Evolutionary conservation across 2,329 filamentous ascomycete genomes (phyloP).

Genomic region (Claviceps maximensis): DNA sequence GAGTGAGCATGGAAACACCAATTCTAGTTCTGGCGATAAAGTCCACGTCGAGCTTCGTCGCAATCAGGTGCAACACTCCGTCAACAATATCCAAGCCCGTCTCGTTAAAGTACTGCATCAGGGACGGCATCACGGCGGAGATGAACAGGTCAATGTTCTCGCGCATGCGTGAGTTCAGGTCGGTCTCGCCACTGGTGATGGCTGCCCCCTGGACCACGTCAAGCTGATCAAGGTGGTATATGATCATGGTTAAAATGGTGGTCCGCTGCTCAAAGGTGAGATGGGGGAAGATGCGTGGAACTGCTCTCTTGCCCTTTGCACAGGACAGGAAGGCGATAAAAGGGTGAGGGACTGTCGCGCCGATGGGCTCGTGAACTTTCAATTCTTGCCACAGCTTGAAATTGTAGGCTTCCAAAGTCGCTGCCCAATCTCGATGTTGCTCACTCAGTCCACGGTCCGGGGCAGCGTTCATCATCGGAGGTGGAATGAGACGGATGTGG

Average conservation of each 20-base stretch:
- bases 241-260: slow-evolving; percentile 89
- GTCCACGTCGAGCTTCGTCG: slow-evolving; percentile 72
- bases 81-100: slow-evolving; percentile 84
- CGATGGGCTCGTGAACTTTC: slow-evolving; percentile 88
- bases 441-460: slow-evolving; percentile 54
- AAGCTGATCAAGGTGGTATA: slow-evolving; percentile 82
- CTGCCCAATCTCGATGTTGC: slow-evolving; percentile 61
- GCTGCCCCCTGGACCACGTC: slow-evolving; percentile 79
- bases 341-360: slow-evolving; percentile 63
- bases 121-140: slow-evolving; percentile 72
- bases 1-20: slow-evolving; percentile 79
- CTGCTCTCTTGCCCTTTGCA: slow-evolving; percentile 89
- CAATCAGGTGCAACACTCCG: slow-evolving; percentile 73
- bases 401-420: slow-evolving; percentile 52
- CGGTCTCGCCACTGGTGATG: slow-evolving; percentile 57
- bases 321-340: slow-evolving; percentile 95
- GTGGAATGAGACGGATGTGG: slow-evolving; percentile 68
- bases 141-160: slow-evolving; percentile 91
- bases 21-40: slow-evolving; percentile 77
- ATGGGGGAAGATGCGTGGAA: slow-evolving; percentile 88
- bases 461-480: slow-evolving; percentile 40
- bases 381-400: slow-evolving; percentile 71
- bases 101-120: slow-evolving; percentile 84
- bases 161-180: slow-evolving; percentile 60
- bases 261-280: slow-evolving; percentile 86